Conservation (phyloP, 176 grass and related monocot species). For the Aegilops longissima region DNA sequence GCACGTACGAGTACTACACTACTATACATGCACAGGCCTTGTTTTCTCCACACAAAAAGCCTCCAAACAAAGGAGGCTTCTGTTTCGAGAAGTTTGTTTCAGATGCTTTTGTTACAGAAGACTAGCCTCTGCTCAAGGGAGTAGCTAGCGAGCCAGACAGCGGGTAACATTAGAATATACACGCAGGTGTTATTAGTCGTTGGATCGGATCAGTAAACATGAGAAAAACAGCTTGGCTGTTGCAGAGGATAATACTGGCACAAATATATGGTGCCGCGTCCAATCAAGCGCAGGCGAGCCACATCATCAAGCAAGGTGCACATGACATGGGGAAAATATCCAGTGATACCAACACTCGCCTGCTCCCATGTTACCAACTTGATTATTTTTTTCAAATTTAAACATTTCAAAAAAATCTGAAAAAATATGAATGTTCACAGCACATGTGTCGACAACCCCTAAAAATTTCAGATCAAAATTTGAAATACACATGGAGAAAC, state of each 20-base stretch:
- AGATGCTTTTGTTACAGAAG: background rate
- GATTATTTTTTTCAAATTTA: too few relatives aligned
- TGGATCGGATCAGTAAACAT: conserved; percentile 15
- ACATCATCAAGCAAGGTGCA: too few relatives aligned
- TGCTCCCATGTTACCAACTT: too few relatives aligned
- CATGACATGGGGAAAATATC: too few relatives aligned
- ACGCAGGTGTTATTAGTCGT: conserved; percentile 17
- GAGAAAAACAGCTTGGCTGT: conserved; percentile 19
- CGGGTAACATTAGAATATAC: background rate
- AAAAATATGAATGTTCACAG: too few relatives aligned
- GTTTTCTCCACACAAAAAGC: background rate
- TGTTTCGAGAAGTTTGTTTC: conserved; percentile 27
- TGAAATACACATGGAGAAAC: too few relatives aligned
- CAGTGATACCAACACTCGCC: too few relatives aligned
- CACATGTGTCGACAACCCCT: too few relatives aligned
- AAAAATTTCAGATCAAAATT: too few relatives aligned
- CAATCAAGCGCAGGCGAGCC: background rate
- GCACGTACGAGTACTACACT: background rate
- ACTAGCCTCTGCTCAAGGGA: background rate
- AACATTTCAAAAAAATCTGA: too few relatives aligned
- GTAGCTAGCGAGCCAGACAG: background rate
- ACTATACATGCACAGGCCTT: background rate
- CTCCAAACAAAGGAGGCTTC: background rate
- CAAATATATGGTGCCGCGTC: conserved; percentile 34
- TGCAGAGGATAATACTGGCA: conserved; percentile 17